These are phyloP conservation scores for Chrysoporthe puriensis DNA, from an alignment of 2,329 filamentous ascomycete species.

Conservation along the genomic window DNA sequence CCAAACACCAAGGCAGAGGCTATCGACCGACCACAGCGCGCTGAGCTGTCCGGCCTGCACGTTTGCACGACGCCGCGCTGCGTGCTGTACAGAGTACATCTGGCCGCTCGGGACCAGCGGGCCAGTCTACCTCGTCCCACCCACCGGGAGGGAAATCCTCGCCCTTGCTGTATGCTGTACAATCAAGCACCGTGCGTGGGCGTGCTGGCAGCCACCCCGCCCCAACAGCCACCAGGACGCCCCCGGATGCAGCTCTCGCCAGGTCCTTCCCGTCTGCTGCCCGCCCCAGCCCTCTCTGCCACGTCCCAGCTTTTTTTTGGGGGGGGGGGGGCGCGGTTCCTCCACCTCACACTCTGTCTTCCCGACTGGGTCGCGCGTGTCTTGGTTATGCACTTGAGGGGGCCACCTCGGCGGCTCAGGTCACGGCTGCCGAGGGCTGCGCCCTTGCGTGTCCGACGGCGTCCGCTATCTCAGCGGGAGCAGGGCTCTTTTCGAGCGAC, in stretches of 20 bases:
- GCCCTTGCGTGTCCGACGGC: background rate
- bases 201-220: background rate
- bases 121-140: background rate
- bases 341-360: background rate
- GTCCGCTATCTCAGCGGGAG: background rate
- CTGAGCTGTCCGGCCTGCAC: slow-evolving; percentile 1
- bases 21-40: background rate
- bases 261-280: background rate
- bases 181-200: background rate
- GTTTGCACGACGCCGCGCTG: background rate
- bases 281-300: background rate
- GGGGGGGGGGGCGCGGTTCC: too few species aligned
- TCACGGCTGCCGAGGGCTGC: background rate
- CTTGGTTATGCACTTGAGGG: background rate
- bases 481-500: background rate
- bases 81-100: background rate
- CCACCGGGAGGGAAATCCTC: background rate
- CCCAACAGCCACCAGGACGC: background rate
- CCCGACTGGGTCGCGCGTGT: background rate
- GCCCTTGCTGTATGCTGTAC: background rate
- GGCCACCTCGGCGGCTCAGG: background rate
- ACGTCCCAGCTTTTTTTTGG: background rate
- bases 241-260: background rate
- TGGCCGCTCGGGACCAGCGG: background rate
- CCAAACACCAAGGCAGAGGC: background rate